Conservation (phyloP, 2,329 filamentous ascomycete species). For the Neonectria faginata region DNA sequence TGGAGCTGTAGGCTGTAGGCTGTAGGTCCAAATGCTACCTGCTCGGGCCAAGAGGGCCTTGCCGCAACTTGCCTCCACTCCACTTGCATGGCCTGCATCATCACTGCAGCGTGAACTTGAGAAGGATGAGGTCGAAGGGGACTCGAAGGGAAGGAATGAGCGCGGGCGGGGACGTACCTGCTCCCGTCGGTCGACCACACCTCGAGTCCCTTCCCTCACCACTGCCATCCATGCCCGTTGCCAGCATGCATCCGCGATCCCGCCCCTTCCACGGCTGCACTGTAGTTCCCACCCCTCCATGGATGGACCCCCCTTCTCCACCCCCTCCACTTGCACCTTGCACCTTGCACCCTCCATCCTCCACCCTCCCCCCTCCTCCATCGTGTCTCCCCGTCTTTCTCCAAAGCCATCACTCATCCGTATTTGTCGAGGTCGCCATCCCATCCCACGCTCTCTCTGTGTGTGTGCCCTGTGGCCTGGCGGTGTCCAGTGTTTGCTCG, state of each 20-base stretch:
- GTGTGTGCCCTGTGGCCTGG: slow-evolving; percentile 2
- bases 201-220: not conserved
- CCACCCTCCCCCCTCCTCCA: slow-evolving; percentile 15
- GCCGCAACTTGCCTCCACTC: not conserved
- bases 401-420: slow-evolving; percentile 37
- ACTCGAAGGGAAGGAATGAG: no score
- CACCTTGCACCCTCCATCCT: slow-evolving; percentile 6
- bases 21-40: slow-evolving; percentile 1
- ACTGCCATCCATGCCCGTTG: slow-evolving; percentile 15
- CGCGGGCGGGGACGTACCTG: slow-evolving; percentile 1
- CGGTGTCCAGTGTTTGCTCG: slow-evolving; percentile 9
- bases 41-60: slow-evolving; percentile 1
- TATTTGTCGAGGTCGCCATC: slow-evolving; percentile 17
- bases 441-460: slow-evolving; percentile 6
- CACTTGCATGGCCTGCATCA: not conserved
- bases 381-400: slow-evolving; percentile 38
- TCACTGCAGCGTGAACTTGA: not conserved
- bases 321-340: not conserved
- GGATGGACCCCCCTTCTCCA: no score
- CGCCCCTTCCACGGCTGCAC: slow-evolving; percentile 32
- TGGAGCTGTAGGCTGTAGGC: not conserved
- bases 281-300: slow-evolving; percentile 4
- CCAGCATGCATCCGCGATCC: slow-evolving; percentile 34
- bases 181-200: slow-evolving; percentile 17
- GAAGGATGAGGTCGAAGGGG: no score